Base-by-base conservation (phyloP, 306 rosid genomes). In the barrel medic (Medicago truncatula) region DNA sequence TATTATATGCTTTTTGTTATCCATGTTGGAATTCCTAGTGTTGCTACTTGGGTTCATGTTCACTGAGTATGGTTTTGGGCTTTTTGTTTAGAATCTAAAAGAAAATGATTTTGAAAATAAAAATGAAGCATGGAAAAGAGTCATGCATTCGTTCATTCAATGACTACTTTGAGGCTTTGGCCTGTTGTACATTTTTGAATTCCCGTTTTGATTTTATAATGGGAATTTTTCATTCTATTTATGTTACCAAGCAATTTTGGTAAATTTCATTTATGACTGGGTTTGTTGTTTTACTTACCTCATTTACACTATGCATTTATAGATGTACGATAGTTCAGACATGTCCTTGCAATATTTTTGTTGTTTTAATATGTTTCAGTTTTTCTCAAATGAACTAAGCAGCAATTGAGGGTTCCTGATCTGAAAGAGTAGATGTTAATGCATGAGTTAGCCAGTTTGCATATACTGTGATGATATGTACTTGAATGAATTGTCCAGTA, bases 11-110 rank as follows among this genome's bases (percentile, higher is more conserved):
- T 92, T 1, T 85, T 72, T 61, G 3, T 92, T 15, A 88, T 92
- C 75, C 96, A 90, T 31, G 85, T 82, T 56, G 97, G 87, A 13
- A 25, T 90, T 41, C 97, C 96, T 1, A 86, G 93, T 60, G 63
- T 61, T 12, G 88, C 84, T 21, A 81, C 83, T 46, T 90, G 97
- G 97, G 87, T 88, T 57, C 87, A 80, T 50, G 83, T 92, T 52
- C 81, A 56, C 62, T 86, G 81, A 87, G 70, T 1, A 10, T 65
- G 17, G 38, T 12, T 64, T 28, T 28, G 31, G 8, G 40, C 7
- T 44, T 67, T 43, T 67, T 9, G 8, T 53, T 66, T 67, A 11
- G 1, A 44, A 7, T 44, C 58, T 16, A 23, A 67, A 21, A 57
- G 23, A 4, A 4, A 20, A 3, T 12, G 12, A 34, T 20, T 43